Base-by-base conservation (phyloP, 805 yeast genomes). In the Metschnikowia similis region DNA sequence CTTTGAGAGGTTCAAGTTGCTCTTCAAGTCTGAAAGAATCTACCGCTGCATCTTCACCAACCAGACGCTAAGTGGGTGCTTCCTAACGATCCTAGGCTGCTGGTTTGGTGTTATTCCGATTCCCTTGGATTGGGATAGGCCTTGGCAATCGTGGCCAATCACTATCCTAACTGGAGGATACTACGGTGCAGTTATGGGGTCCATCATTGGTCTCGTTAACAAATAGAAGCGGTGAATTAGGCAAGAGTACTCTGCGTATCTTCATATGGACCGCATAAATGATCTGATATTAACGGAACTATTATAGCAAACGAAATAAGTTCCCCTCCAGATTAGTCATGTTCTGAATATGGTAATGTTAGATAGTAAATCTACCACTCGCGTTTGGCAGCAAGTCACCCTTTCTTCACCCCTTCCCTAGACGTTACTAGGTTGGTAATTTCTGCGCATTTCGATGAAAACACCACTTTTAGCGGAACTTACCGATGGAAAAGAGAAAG, bases 81-180 rank as follows among this genome's bases (percentile, higher is more conserved):
- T 69, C n/a, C 48, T 61, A 39, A 58, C 63, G 2, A 38, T 69
- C 1, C 51, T 85, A 9, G 96, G 97, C 1, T 82, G 91, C 6
- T 92, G 98, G 98, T 56, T 89, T 1, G 97, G 98, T 13, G 96
- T 92, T 2, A 66, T 88, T 35, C 98, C 96, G 1, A 90, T 94
- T 51, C 97, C 98, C 0, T 74, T 94, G 51, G 99, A 92, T 66
- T 92, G 99, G 99, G 99, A 92, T 65, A 77, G 98, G 59, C 88
- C 86, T 27, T 92, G 99, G 99, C 99, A 92, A 67, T 78, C 75
- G 47, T 92, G 97, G 95, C 99, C 99, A 6, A 80, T 89, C 48
- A 92, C 98, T 0, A 75, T 92, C 39, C 72, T 92, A 11, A 75
- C 80, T 8, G 97, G 98, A 1, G 83, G 83, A 0, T 89, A 88